phyloP scores from a whole-genome alignment of 345 rosid species.

The Boechera divaricarpa region DNA sequence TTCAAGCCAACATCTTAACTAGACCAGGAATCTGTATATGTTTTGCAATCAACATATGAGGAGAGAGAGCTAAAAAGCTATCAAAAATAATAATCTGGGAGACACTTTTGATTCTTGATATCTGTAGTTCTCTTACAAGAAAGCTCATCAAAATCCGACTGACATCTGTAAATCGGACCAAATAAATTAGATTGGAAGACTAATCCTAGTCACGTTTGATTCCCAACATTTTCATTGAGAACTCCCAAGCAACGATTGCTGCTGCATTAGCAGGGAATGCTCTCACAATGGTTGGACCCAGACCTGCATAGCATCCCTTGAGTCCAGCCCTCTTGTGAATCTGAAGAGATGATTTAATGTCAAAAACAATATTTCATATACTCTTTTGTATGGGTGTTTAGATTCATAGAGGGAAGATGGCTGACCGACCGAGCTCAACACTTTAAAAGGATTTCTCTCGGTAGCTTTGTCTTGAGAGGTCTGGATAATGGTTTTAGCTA shows the following conservation, averaged over 20 bases:
- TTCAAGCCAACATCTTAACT: conserved; percentile 24
- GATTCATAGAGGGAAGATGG: conserved; percentile 28
- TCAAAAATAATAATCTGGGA: background rate
- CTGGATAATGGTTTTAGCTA: conserved; percentile 93
- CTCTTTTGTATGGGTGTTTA: background rate
- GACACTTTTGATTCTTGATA: conserved; percentile 14
- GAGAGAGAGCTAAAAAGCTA: background rate
- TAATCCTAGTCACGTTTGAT: conserved; percentile 53
- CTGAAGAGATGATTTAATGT: conserved; percentile 46
- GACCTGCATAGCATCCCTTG: conserved; percentile 87
- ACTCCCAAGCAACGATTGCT: conserved; percentile 96
- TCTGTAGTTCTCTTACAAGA: conserved; percentile 23
- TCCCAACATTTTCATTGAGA: conserved; percentile 78
- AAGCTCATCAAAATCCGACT: conserved; percentile 21
- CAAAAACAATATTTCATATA: conserved; percentile 13
- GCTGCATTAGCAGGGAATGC: conserved; percentile 99
- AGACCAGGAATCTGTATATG: conserved; percentile 22
- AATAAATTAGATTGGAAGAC: conserved; percentile 22
- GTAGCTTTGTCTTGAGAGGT: conserved; percentile 65
- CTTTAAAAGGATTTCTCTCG: conserved; percentile 70
- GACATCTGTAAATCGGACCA: conserved; percentile 15
- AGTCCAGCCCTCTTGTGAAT: conserved; percentile 76
- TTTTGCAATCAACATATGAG: conserved; percentile 17
- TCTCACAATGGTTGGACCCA: conserved; percentile 82
- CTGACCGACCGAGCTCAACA: conserved; percentile 67